Percentiles rank a stretch among this genome's conserved stretches.
These are phyloP conservation scores for Blumeria hordei DNA, from an alignment of 2,329 filamentous ascomycete genomes.

Conservation along the genomic window DNA sequence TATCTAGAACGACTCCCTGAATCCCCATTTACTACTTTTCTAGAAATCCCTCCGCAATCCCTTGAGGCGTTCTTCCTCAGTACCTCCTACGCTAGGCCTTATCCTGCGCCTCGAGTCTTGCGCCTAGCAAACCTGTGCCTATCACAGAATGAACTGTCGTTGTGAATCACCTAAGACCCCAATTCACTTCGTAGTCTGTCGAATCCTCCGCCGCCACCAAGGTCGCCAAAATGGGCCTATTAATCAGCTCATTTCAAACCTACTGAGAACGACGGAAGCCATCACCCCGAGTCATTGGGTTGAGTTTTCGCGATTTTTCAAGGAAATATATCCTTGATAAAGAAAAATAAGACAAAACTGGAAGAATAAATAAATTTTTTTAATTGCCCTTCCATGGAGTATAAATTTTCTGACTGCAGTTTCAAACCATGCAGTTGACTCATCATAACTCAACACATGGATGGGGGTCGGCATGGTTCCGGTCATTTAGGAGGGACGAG, in stretches of 20 bases:
- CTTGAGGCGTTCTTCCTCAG: background rate
- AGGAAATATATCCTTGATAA: background rate
- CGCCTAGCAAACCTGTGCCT: background rate
- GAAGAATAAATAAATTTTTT: background rate
- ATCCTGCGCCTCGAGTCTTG: background rate
- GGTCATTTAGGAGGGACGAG: no score
- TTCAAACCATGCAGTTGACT: background rate
- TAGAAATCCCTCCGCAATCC: background rate
- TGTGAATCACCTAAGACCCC: background rate
- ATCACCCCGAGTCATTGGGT: background rate
- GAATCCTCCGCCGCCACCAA: background rate
- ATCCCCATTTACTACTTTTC: no score
- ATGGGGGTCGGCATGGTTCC: no score
- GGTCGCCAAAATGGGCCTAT: background rate
- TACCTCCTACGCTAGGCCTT: background rate
- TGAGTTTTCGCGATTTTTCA: background rate
- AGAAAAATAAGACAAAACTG: background rate
- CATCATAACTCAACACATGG: no score
- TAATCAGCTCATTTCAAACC: background rate
- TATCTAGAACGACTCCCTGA: no score
- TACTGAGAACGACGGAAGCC: background rate
- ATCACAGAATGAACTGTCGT: background rate
- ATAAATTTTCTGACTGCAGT: background rate
- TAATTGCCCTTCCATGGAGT: background rate
- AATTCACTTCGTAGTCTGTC: background rate